Conservation (phyloP, 345 rosid species). For the Salix suchowensis region DNA sequence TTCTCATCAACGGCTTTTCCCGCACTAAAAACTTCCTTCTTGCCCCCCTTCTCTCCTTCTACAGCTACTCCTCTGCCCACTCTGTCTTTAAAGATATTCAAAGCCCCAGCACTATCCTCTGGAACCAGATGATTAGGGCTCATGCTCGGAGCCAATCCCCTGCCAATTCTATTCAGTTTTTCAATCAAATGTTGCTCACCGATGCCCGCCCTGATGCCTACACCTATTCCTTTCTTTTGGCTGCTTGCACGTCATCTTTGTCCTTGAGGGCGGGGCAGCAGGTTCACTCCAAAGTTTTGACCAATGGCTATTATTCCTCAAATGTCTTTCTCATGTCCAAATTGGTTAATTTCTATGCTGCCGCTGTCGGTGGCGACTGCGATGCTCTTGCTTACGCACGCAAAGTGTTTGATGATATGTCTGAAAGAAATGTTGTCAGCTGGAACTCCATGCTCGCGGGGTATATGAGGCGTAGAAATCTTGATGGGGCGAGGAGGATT, state of each 20-base stretch:
- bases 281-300: conserved; percentile 42
- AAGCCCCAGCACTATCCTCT: conserved; percentile 35
- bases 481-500: conserved; percentile 19
- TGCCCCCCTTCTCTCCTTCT: conserved; percentile 32
- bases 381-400: conserved; percentile 24
- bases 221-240: conserved; percentile 45
- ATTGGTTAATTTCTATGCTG: conserved; percentile 43
- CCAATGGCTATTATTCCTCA: conserved; percentile 30
- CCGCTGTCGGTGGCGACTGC: neutral
- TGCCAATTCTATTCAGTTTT: conserved; percentile 25
- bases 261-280: conserved; percentile 41
- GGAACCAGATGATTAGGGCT: conserved; percentile 55
- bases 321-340: conserved; percentile 39
- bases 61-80: conserved; percentile 21
- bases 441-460: conserved; percentile 42
- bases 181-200: conserved; percentile 31
- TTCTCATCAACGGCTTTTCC: conserved; percentile 27
- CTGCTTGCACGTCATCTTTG: conserved; percentile 32
- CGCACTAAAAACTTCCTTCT: conserved; percentile 29
- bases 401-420: conserved; percentile 39
- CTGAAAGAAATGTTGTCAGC: conserved; percentile 28
- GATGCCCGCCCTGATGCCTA: conserved; percentile 37
- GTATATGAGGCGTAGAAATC: conserved; percentile 29
- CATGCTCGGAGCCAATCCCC: conserved; percentile 27
- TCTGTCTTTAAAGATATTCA: conserved; percentile 17